phyloP scores from a whole-genome alignment of 805 yeast genomes.

The Babjeviella inositovora region DNA sequence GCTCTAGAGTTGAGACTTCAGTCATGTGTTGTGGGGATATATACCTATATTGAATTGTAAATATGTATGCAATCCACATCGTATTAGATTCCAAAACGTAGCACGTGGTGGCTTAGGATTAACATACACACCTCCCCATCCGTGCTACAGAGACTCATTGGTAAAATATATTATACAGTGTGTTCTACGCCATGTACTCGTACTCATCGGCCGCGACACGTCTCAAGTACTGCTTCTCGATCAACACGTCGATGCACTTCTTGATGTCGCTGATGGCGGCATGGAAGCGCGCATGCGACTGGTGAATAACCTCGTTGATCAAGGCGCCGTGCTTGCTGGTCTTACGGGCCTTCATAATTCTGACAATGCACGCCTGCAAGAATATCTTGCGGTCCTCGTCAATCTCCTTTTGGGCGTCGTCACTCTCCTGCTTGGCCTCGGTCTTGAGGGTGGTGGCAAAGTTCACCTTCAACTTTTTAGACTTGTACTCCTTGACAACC shows the following conservation, averaged over 20 bases:
- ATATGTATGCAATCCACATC: too few relatives aligned
- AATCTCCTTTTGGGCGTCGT: slow-evolving; percentile 64
- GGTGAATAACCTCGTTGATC: slow-evolving; percentile 78
- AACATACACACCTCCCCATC: too few relatives aligned
- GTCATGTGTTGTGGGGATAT: too few relatives aligned
- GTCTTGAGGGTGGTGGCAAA: slow-evolving; percentile 46
- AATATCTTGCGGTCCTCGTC: slow-evolving; percentile 76
- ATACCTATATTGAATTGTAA: too few relatives aligned
- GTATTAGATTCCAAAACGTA: too few relatives aligned
- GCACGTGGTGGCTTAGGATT: too few relatives aligned
- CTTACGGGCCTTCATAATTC: slow-evolving; percentile 93
- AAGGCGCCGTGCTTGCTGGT: slow-evolving; percentile 62
- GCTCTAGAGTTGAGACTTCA: too few relatives aligned
- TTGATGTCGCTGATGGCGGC: slow-evolving; percentile 82
- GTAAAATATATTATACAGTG: too few relatives aligned
- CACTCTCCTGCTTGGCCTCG: slow-evolving; percentile 54
- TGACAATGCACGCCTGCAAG: slow-evolving; percentile 84
- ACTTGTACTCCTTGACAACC: slow-evolving; percentile 68
- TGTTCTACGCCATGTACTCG: slow-evolving; percentile 69
- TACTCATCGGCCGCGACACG: slow-evolving; percentile 64
- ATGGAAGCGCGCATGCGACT: slow-evolving; percentile 66
- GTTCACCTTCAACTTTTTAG: slow-evolving; percentile 72
- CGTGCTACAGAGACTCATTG: too few relatives aligned
- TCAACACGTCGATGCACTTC: slow-evolving; percentile 68
- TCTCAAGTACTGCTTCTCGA: slow-evolving; percentile 73